These are phyloP conservation scores for Pistacia atlantica DNA, from an alignment of 345 rosid genomes.

Conservation along the genomic window DNA sequence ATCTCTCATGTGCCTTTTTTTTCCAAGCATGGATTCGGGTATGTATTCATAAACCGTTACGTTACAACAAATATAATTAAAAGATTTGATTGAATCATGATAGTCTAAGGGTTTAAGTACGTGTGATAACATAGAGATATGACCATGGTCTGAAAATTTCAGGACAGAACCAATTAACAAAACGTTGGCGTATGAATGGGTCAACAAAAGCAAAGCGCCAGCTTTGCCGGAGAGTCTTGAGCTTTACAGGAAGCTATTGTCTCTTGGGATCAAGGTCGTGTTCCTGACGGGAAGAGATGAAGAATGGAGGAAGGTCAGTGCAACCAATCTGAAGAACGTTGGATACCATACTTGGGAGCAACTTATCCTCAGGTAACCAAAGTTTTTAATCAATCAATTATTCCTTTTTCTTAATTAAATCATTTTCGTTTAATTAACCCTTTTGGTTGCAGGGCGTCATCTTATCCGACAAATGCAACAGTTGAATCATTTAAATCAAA, in stretches of 20 bases:
- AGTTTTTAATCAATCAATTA: too few species aligned
- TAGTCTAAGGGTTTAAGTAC: too few species aligned
- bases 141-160: not conserved
- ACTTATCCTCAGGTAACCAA: conserved; percentile 38
- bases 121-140: too few species aligned
- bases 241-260: conserved; percentile 32
- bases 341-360: conserved; percentile 45
- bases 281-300: conserved; percentile 47
- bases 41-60: not conserved
- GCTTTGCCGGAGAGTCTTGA: conserved; percentile 40
- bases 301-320: conserved; percentile 24
- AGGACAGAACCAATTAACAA: conserved; percentile 31
- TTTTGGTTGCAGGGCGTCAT: not conserved
- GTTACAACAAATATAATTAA: not conserved
- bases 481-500: conserved; percentile 32
- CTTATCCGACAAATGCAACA: conserved; percentile 17
- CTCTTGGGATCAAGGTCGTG: conserved; percentile 37
- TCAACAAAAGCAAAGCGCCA: conserved; percentile 31
- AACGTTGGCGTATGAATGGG: conserved; percentile 34
- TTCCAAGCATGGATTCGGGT: conserved; percentile 43
- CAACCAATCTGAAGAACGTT: conserved; percentile 27
- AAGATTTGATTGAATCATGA: not conserved
- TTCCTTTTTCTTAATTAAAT: too few species aligned
- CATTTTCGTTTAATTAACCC: not conserved
- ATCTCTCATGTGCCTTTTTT: conserved; percentile 43